Conservation (phyloP, 139 green algal genomes). For the Ettlia oleoabundans region DNA sequence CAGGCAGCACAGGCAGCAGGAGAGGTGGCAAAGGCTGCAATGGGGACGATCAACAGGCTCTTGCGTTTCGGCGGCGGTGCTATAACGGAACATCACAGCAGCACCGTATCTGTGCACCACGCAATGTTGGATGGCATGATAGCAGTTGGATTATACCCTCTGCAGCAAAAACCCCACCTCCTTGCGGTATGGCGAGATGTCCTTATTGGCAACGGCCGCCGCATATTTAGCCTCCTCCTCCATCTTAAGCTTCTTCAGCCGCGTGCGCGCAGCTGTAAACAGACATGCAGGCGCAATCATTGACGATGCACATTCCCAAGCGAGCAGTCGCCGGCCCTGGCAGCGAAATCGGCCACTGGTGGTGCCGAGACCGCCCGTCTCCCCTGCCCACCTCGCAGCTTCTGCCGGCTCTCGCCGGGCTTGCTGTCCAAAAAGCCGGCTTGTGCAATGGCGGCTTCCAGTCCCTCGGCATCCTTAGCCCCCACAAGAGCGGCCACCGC, state of each 20-base stretch:
- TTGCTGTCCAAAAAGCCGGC: conserved; percentile 73
- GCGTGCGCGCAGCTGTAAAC: conserved; percentile 69
- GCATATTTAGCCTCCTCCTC: conserved; percentile 52
- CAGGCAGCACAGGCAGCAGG: not conserved
- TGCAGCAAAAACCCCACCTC: conserved; percentile 39
- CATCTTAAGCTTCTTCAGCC: conserved; percentile 69
- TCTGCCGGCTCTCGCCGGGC: conserved; percentile 83
- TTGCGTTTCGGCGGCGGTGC: no score
- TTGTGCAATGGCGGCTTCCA: conserved; percentile 69
- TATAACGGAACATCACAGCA: no score
- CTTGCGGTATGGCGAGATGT: conserved; percentile 25
- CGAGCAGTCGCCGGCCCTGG: no score
- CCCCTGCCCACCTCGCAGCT: conserved; percentile 69
- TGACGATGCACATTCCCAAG: not conserved
- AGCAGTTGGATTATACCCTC: not conserved
- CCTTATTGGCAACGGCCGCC: not conserved
- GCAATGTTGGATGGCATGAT: no score
- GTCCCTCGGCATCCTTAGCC: conserved; percentile 70
- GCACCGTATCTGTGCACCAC: no score
- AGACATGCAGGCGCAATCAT: not conserved
- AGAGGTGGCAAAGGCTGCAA: not conserved
- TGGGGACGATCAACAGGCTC: no score
- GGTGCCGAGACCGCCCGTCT: not conserved
- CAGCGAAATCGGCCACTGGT: not conserved
- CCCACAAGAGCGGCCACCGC: conserved; percentile 57